phyloP scores from a whole-genome alignment of 2,329 filamentous ascomycete genomes.

The Tolypocladium tropicale region DNA sequence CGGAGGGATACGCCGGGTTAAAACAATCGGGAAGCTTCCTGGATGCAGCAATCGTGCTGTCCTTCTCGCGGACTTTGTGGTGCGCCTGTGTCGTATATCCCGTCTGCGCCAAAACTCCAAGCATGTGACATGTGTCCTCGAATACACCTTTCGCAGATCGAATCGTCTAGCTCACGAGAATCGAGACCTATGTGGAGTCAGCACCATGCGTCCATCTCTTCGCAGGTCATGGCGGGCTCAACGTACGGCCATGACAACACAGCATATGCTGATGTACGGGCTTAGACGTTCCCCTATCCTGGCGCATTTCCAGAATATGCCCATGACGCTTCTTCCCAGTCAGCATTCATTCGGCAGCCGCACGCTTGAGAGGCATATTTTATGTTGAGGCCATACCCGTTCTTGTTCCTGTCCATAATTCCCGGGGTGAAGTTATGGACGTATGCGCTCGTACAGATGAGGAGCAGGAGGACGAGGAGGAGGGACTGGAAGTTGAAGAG shows the following conservation, averaged over 20 bases:
- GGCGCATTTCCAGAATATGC: constrained; percentile 93
- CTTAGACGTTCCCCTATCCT: constrained; percentile 86
- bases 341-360: neutral
- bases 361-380: neutral
- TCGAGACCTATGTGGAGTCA: constrained; percentile 18
- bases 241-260: constrained; percentile 81
- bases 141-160: neutral
- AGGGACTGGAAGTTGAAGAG: constrained; percentile 99
- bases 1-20: neutral
- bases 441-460: constrained; percentile 94
- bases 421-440: constrained; percentile 81
- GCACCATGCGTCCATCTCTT: neutral
- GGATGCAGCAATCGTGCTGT: neutral
- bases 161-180: constrained; percentile 24
- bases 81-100: neutral
- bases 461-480: constrained; percentile 83
- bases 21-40: neutral
- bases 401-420: constrained; percentile 87
- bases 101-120: neutral
- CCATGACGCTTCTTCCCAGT: constrained; percentile 48
- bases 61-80: neutral
- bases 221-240: neutral
- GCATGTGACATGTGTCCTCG: neutral
- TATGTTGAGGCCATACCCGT: constrained; percentile 50
- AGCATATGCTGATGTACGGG: constrained; percentile 91